Conservation (phyloP, 306 rosid species). For the Luffa aegyptiaca region DNA sequence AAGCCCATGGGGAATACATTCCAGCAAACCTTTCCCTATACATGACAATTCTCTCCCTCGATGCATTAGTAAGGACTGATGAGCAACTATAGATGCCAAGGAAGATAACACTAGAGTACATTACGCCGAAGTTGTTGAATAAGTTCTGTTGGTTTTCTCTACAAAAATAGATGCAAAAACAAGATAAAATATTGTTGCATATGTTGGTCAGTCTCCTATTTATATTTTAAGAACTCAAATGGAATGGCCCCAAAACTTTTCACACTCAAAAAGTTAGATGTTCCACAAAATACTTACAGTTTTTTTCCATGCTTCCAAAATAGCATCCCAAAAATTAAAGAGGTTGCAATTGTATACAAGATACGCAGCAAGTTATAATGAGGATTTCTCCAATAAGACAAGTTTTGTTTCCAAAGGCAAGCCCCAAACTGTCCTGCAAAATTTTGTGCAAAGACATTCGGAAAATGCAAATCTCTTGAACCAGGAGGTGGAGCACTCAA, state of each 20-base stretch:
- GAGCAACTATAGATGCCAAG: slow-evolving; percentile 32
- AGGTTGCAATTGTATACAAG: slow-evolving; percentile 3
- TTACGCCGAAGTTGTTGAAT: slow-evolving; percentile 30
- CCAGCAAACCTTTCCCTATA: slow-evolving; percentile 36
- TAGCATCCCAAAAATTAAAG: slow-evolving; percentile 18
- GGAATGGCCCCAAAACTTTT: neutral
- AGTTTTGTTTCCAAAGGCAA: slow-evolving; percentile 31
- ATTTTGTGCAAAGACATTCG: slow-evolving; percentile 24
- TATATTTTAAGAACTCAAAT: neutral
- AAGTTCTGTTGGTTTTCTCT: slow-evolving; percentile 31
- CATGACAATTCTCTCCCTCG: slow-evolving; percentile 24
- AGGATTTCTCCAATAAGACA: slow-evolving; percentile 37
- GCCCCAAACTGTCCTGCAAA: slow-evolving; percentile 25
- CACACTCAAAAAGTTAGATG: neutral
- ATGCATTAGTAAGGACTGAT: slow-evolving; percentile 13
- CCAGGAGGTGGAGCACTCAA: slow-evolving; percentile 19
- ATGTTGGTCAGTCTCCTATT: too few species aligned
- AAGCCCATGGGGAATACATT: slow-evolving; percentile 37
- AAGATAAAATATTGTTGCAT: neutral
- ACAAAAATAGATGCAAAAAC: neutral
- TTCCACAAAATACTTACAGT: slow-evolving; percentile 11
- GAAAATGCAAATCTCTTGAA: slow-evolving; percentile 28
- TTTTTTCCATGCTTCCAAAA: slow-evolving; percentile 28
- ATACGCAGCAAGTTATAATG: slow-evolving; percentile 28
- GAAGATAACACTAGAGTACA: slow-evolving; percentile 21